These are phyloP conservation scores for Pulveroboletus sp. DNA, from an alignment of 768 basidiomycete genomes.

Conservation along the genomic window DNA sequence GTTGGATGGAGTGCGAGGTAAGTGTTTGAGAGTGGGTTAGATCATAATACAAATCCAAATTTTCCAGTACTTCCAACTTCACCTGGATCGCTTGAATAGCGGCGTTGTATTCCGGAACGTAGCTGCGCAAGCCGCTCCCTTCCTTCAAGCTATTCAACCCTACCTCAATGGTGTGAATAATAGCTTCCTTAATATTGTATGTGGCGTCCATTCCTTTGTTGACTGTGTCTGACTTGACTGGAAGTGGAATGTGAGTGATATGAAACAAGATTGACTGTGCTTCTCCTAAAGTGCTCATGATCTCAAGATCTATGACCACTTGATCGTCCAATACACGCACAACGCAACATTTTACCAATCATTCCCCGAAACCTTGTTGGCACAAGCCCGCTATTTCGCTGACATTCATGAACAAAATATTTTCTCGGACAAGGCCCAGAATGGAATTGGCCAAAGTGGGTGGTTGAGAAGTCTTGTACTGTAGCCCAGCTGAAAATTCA, in stretches of 20 bases:
- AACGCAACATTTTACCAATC: conserved; percentile 73
- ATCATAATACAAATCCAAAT: background rate
- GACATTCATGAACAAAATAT: conserved; percentile 73
- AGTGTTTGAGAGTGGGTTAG: background rate
- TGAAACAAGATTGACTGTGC: background rate
- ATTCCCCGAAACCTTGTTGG: conserved; percentile 63
- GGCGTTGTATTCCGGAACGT: conserved; percentile 49
- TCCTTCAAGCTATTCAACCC: conserved; percentile 61
- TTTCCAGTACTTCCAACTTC: conserved; percentile 25
- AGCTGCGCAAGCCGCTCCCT: conserved; percentile 50
- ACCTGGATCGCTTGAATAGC: conserved; percentile 19
- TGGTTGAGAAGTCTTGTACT: conserved; percentile 6
- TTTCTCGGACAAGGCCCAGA: conserved; percentile 56
- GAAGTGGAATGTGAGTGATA: conserved; percentile 67
- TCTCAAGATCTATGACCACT: conserved; percentile 65
- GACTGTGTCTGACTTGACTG: conserved; percentile 9
- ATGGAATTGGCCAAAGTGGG: conserved; percentile 72
- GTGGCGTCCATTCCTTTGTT: conserved; percentile 23
- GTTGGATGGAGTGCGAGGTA: conserved; percentile 64
- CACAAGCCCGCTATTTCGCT: conserved; percentile 69
- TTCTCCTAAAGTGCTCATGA: background rate
- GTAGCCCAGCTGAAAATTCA: background rate
- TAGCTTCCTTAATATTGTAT: conserved; percentile 61
- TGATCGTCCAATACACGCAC: conserved; percentile 71
- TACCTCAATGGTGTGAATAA: conserved; percentile 62